Conservation (phyloP, 495 filamentous ascomycete species). For the Penicillium lagena region DNA sequence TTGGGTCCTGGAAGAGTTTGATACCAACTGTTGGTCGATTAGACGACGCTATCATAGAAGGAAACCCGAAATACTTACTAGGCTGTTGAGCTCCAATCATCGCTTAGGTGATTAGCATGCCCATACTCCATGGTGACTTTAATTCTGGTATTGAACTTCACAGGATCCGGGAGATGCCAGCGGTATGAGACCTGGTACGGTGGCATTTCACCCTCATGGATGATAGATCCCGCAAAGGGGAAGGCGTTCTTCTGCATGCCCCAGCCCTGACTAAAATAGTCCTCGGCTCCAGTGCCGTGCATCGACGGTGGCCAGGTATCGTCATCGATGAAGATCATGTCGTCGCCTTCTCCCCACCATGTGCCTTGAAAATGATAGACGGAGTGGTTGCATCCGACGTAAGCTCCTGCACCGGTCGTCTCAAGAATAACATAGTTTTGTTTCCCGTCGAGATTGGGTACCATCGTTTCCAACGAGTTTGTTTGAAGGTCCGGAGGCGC, state of each 20-base stretch:
- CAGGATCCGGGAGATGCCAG: slow-evolving; percentile 7
- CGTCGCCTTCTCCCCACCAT: slow-evolving; percentile 20
- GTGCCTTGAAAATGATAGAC: slow-evolving; percentile 14
- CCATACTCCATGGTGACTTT: too few relatives aligned
- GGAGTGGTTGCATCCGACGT: slow-evolving; percentile 18
- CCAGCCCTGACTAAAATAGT: too few relatives aligned
- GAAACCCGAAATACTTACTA: too few relatives aligned
- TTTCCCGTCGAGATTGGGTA: too few relatives aligned
- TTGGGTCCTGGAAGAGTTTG: slow-evolving; percentile 15
- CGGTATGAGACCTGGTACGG: slow-evolving; percentile 15
- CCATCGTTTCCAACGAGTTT: background rate
- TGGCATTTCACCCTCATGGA: slow-evolving; percentile 18
- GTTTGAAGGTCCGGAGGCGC: slow-evolving; percentile 1
- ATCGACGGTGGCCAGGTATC: slow-evolving; percentile 18
- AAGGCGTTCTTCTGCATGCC: slow-evolving; percentile 13
- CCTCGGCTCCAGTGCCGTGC: slow-evolving; percentile 11
- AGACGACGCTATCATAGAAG: too few relatives aligned
- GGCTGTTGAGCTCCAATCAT: too few relatives aligned
- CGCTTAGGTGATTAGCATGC: too few relatives aligned
- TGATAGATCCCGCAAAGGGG: slow-evolving; percentile 15
- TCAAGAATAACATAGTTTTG: background rate
- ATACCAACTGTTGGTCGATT: background rate
- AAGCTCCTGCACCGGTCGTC: slow-evolving; percentile 11
- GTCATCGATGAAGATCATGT: slow-evolving; percentile 23
- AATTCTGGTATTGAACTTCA: too few relatives aligned